phyloP scores from a whole-genome alignment of 352 stramenopile species.

The Pythium chondricola region DNA sequence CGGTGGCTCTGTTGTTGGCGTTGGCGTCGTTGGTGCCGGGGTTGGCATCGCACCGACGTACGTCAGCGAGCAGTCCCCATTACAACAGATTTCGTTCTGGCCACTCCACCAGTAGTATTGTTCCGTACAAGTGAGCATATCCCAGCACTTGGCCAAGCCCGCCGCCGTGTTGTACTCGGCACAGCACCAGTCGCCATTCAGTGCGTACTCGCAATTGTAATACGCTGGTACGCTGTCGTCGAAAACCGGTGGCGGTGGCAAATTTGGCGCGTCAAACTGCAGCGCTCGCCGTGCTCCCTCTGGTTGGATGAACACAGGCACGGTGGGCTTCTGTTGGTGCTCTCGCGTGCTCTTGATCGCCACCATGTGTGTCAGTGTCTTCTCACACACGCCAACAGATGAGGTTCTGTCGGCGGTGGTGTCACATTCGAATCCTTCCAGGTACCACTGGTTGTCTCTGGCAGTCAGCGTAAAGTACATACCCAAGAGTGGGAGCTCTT shows the following conservation, averaged over 20 bases:
- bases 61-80: conserved; percentile 27
- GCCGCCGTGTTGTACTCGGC: conserved; percentile 24
- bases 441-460: conserved; percentile 20
- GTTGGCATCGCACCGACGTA: conserved; percentile 30
- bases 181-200: conserved; percentile 37
- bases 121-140: conserved; percentile 24
- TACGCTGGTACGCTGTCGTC: conserved; percentile 26
- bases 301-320: conserved; percentile 5
- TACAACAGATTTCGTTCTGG: conserved; percentile 53
- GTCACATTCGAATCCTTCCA: conserved; percentile 38
- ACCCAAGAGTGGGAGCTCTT: conserved; percentile 19
- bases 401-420: background rate
- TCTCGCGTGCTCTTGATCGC: background rate
- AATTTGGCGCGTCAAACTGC: conserved; percentile 27
- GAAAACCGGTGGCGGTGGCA: conserved; percentile 18
- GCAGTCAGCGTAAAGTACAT: conserved; percentile 35
- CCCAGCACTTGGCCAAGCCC: conserved; percentile 32
- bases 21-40: conserved; percentile 6
- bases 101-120: conserved; percentile 28
- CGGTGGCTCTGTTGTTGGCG: conserved; percentile 1
- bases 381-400: conserved; percentile 17
- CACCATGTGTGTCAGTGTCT: conserved; percentile 2
- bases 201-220: conserved; percentile 32
- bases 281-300: conserved; percentile 8
- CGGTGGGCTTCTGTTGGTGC: background rate